Conservation (phyloP, 345 rosid species). For the Erysimum cheiranthoides region DNA sequence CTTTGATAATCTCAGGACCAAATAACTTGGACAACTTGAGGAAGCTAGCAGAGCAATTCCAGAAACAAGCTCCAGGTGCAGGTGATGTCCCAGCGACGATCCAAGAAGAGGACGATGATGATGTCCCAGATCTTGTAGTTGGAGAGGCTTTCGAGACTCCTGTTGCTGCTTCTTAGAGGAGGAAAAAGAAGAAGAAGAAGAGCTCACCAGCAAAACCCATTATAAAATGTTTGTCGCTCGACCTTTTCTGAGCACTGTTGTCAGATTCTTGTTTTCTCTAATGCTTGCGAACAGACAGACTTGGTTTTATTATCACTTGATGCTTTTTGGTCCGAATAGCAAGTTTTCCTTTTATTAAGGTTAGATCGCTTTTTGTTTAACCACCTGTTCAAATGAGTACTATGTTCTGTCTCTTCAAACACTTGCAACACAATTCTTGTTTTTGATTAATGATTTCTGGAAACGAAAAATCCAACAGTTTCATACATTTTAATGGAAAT, state of each 20-base stretch:
- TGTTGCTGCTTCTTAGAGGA: constrained; percentile 42
- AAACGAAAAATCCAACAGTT: constrained; percentile 14
- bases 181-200: constrained; percentile 2
- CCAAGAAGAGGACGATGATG: constrained; percentile 73
- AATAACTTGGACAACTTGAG: constrained; percentile 93
- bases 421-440: neutral
- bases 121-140: constrained; percentile 82
- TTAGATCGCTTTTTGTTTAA: constrained; percentile 33
- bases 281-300: constrained; percentile 39
- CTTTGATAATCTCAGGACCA: constrained; percentile 55
- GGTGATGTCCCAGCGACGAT: constrained; percentile 49
- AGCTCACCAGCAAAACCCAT: constrained; percentile 17
- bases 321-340: constrained; percentile 37
- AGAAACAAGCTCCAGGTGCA: constrained; percentile 69
- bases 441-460: neutral
- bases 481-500: constrained; percentile 8
- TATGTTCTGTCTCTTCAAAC: constrained; percentile 12
- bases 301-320: constrained; percentile 34
- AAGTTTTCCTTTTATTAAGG: constrained; percentile 31
- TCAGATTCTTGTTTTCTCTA: constrained; percentile 46
- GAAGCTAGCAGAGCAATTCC: constrained; percentile 94
- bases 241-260: constrained; percentile 37
- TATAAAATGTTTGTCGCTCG: constrained; percentile 38
- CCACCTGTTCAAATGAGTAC: constrained; percentile 27
- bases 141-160: constrained; percentile 93